Percentiles rank a stretch among this genome's conserved stretches.
Conservation (phyloP, 495 filamentous ascomycete species). For the Daldinia grandis region DNA sequence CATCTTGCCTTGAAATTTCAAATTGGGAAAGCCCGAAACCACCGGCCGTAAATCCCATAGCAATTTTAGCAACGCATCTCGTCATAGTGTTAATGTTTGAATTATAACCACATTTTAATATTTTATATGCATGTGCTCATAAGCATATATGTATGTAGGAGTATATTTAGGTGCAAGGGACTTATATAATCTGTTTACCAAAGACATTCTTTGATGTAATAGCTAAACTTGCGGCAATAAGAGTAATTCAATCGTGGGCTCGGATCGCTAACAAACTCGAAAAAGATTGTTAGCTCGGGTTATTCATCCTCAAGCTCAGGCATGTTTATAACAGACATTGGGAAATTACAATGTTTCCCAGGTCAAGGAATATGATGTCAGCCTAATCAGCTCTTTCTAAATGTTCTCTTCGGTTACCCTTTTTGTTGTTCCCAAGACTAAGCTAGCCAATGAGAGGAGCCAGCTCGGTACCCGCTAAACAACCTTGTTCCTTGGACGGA, state of each 20-base stretch:
- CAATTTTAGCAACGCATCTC: not conserved
- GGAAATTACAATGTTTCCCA: conserved; percentile 34
- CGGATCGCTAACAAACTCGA: conserved; percentile 4
- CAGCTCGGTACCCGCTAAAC: conserved; percentile 29
- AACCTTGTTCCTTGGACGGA: conserved; percentile 35
- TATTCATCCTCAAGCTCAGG: not conserved
- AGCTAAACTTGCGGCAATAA: not conserved
- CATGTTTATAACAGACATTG: conserved; percentile 11
- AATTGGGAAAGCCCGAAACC: not conserved
- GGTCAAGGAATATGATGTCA: conserved; percentile 36
- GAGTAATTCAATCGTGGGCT: not conserved
- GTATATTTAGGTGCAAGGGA: not conserved
- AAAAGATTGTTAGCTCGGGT: not conserved
- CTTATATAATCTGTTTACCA: not conserved
- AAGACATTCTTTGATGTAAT: not conserved
- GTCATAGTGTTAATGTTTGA: not conserved
- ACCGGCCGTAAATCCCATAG: not conserved
- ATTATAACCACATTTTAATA: not conserved
- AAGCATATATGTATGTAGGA: not conserved
- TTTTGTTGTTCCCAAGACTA: conserved; percentile 28
- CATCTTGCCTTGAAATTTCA: not conserved
- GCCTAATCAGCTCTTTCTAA: conserved; percentile 22
- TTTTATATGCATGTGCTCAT: conserved; percentile 3
- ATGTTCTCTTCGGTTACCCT: conserved; percentile 37
- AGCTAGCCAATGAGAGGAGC: conserved; percentile 22